These are phyloP conservation scores for Musa itinerans DNA, from an alignment of 176 grass and related monocot genomes.

Conservation along the genomic window DNA sequence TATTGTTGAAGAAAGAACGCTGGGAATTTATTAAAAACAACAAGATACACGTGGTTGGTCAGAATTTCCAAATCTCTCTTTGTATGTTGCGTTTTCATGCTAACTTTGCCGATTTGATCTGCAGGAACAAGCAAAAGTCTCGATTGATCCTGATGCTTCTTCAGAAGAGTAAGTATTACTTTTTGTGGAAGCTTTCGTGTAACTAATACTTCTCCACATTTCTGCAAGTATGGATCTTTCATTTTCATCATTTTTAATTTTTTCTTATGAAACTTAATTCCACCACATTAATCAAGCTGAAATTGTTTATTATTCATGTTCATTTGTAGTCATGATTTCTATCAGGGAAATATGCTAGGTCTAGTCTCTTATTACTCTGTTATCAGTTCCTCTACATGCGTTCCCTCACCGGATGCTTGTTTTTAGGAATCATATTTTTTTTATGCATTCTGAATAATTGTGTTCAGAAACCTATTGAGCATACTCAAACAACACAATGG, in stretches of 20 bases:
- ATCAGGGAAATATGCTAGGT: no score
- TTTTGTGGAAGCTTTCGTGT: neutral
- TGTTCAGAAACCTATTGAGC: neutral
- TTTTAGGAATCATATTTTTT: no score
- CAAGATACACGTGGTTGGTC: constrained; percentile 21
- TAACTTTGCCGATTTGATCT: constrained; percentile 17
- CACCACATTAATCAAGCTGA: neutral
- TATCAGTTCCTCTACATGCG: no score
- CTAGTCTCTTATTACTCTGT: no score
- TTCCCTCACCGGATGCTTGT: no score
- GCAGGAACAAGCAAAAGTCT: constrained; percentile 31
- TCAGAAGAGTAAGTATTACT: constrained; percentile 26
- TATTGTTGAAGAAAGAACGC: constrained; percentile 46
- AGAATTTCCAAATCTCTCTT: neutral
- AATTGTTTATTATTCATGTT: neutral
- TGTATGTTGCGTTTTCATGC: neutral
- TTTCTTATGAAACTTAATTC: neutral
- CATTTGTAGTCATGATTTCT: no score
- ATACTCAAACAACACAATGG: neutral
- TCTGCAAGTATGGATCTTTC: no score
- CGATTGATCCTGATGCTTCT: constrained; percentile 11
- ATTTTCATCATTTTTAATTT: no score
- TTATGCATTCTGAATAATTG: neutral
- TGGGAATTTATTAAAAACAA: constrained; percentile 45
- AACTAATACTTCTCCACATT: neutral